Conservation (phyloP, 805 yeast species). For the Teunomyces cretensis region DNA sequence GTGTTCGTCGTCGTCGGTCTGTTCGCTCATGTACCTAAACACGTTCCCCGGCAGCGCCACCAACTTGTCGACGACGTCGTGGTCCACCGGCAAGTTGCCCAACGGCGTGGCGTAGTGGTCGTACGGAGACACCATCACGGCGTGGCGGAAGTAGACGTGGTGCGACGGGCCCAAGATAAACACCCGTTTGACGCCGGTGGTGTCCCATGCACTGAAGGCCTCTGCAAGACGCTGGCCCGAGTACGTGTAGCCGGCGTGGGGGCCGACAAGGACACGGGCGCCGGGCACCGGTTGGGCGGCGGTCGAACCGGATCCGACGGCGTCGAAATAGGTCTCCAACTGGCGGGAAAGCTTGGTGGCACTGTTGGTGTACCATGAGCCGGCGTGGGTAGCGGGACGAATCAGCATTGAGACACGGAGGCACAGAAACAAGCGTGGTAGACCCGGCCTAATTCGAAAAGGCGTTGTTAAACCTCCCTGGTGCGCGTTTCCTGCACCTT, state of each 20-base stretch:
- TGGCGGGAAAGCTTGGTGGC: conserved; percentile 47
- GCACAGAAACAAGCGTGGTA: no score
- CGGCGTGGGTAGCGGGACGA: conserved; percentile 83
- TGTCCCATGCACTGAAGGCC: conserved; percentile 71
- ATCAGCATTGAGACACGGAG: conserved; percentile 15
- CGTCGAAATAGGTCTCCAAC: conserved; percentile 39
- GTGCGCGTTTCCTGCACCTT: neutral
- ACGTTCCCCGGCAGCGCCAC: conserved; percentile 28
- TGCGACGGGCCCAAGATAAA: conserved; percentile 93
- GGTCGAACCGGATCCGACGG: conserved; percentile 14
- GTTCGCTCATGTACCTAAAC: conserved; percentile 56
- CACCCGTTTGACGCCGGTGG: conserved; percentile 54
- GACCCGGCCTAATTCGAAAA: no score
- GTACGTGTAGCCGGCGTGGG: conserved; percentile 89
- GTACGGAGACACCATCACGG: conserved; percentile 54
- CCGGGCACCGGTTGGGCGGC: conserved; percentile 19
- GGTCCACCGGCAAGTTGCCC: conserved; percentile 72
- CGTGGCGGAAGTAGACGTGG: conserved; percentile 72
- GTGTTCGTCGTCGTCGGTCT: conserved; percentile 81
- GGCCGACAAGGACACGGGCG: conserved; percentile 43
- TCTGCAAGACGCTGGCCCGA: conserved; percentile 78
- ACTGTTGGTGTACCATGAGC: conserved; percentile 77
- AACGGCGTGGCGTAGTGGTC: conserved; percentile 74
- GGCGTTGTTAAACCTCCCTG: no score
- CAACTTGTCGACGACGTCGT: conserved; percentile 38